Base-by-base conservation (phyloP, 768 basidiomycete species). In the Lactifluus echinatus region DNA sequence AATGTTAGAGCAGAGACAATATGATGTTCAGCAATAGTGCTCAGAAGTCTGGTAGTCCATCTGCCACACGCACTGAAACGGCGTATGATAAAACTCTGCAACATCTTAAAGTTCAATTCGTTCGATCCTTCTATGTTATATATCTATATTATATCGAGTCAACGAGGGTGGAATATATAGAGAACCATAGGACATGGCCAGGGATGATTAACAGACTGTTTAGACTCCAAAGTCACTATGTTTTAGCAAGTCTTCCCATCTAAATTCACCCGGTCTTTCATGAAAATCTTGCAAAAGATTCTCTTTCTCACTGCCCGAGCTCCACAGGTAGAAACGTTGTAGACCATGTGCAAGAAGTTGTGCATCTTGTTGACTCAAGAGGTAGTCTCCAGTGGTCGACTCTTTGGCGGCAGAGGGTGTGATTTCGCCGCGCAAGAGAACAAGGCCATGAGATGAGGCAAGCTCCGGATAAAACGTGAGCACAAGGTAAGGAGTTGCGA, bases 381-480 rank as follows among this genome's bases (percentile, higher is more conserved):
- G 70, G 65, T 77, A 88, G 33, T 75, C 71, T 55, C 72, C 75
- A 8, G 29, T 28, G 21, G 51, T 26, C 0, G 55, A n/a, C 15
- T 49, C 44, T 46, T 76, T 72, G 10, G 58, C 68, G 14, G 81
- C 70, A 2, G 83, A 77, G 1, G 89, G 84, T 0, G 92, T 92
- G 58, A 97, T 84, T 72, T 97, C 94, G 21, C 95, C 96, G 17
- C 93, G 78, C 71, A 98, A 75, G 4, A 99, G 80, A 2, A 97
- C 90, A 44, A 88, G 68, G 11, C 82, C 84, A 65, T 97, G 92
- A 4, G 87, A 83, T 26, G 78, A 70, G 1, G 84, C 81, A 5
- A 99, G 73, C 65, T 98, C 94, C 49, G 94, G 87, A 71, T 98
- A 97, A 69, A 90, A 83, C 4, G 94, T 97, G 37, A 97, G 66